Conservation (phyloP, 179 eudicot species). For the Amaranthus tricolor region DNA sequence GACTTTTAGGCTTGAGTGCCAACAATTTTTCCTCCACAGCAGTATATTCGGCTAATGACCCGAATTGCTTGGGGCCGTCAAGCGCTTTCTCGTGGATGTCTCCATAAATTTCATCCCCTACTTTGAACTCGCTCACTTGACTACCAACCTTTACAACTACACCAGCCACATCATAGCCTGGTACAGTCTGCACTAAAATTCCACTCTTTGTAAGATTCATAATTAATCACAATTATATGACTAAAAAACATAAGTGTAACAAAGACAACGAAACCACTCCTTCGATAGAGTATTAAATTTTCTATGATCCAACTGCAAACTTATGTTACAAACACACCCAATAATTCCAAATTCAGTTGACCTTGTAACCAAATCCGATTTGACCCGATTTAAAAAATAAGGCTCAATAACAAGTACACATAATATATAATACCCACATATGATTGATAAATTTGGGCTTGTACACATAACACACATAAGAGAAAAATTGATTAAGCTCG, state of each 20-base stretch:
- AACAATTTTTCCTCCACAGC: constrained; percentile 83
- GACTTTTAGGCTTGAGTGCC: constrained; percentile 74
- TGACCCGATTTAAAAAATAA: too few species aligned
- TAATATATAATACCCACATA: too few species aligned
- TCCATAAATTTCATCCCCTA: constrained; percentile 92
- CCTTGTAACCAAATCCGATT: too few species aligned
- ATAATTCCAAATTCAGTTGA: too few species aligned
- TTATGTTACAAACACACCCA: neutral
- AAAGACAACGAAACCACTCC: neutral
- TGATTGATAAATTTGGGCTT: too few species aligned
- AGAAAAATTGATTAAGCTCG: too few species aligned
- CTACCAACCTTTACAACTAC: constrained; percentile 91
- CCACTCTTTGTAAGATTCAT: constrained; percentile 16
- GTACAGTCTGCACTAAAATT: constrained; percentile 69
- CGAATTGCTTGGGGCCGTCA: constrained; percentile 83
- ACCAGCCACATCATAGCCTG: constrained; percentile 95
- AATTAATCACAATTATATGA: neutral
- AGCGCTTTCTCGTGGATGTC: constrained; percentile 75
- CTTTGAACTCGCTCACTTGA: constrained; percentile 68
- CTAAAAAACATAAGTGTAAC: neutral
- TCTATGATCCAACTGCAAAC: neutral
- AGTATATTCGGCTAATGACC: constrained; percentile 86
- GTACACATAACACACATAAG: too few species aligned
- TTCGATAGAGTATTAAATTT: neutral
- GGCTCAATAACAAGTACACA: too few species aligned